Base-by-base conservation (phyloP, 2,329 filamentous ascomycete species). In the Clonostachys rosea region DNA sequence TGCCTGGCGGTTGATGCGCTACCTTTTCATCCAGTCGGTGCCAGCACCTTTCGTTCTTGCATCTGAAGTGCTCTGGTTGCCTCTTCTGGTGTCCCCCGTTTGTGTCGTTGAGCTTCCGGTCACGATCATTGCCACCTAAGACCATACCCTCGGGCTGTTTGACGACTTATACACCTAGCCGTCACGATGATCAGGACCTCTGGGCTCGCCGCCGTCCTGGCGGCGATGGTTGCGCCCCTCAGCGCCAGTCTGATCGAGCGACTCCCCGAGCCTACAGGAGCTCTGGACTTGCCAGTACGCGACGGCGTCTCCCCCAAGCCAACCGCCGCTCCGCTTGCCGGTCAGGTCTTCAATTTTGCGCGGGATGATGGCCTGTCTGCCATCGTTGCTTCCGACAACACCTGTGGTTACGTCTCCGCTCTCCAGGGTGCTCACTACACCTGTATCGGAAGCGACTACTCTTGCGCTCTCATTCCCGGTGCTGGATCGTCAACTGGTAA, bases 381-480 rank as follows among this genome's bases (percentile, higher is more conserved):
- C 30, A 62, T 75, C n/a, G 56, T 73, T 46, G 75, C 67, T 11
- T 69, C 71, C 2, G 73, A 77, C 54, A 74, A 74, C 50, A 76
- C 71, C 0, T 79, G 76, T 49, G 76, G 75, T 51, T 79, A 66
- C 54, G 58, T 78, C 37, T 64, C 63, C 33, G 75, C 68, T 34
- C 62, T 59, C 30, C 47, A 62, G 12, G 71, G 61, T 17, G 66
- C 64, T 3, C 62, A 62, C 5, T 74, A 67, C 52, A 68, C 61
- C 12, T 78, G 74, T 50, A 30, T 30, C 24, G 55, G 54, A 13
- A 51, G 43, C 16, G 52, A 50, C 20, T 56, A 54, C 34, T 64
- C 57, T 16, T 78, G 74, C 45, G 67, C 69, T 35, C 63, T 77
- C 45, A 58, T 71, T 43, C 66, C 66, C 2, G 52, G 64, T 5